A percentile compares a stretch with the other conserved stretches of the same genome.
These are phyloP conservation scores for Verticillium tricorpus DNA, from an alignment of 2,329 filamentous ascomycete genomes.

Conservation along the genomic window DNA sequence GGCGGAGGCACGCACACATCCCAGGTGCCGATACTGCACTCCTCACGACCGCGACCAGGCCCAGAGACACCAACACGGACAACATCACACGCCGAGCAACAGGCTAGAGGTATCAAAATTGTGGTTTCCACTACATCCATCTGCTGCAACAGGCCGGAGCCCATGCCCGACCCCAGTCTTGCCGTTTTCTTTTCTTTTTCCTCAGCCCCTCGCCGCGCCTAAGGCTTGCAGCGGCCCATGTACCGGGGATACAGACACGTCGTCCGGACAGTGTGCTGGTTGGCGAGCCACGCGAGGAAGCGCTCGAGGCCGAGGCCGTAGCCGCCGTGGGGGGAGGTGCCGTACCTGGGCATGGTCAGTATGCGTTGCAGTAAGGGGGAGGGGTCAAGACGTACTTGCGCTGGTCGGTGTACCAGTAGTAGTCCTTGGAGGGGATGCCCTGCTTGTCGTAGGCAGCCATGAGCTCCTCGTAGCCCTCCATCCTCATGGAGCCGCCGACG, in stretches of 20 bases:
- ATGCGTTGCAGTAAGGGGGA: conserved; percentile 1
- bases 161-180: neutral
- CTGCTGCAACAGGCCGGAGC: neutral
- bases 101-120: neutral
- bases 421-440: conserved; percentile 76
- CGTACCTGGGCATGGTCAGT: conserved; percentile 58
- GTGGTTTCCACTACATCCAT: neutral
- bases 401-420: conserved; percentile 99
- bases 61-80: too few relatives aligned
- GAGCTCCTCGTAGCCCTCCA: conserved; percentile 85
- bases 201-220: conserved; percentile 16
- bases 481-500: conserved; percentile 94
- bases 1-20: too few relatives aligned
- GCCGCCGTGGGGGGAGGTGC: conserved; percentile 85
- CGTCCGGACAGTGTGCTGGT: conserved; percentile 60
- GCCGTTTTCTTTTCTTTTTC: neutral
- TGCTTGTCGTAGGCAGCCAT: conserved; percentile 84
- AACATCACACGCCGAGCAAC: neutral
- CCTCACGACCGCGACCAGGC: too few relatives aligned
- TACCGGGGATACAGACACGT: conserved; percentile 76
- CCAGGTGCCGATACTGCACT: too few relatives aligned
- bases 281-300: conserved; percentile 58
- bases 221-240: conserved; percentile 78
- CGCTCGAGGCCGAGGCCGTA: conserved; percentile 92
- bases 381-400: conserved; percentile 65